Conservation (phyloP, 257 asterid genomes). For the Parsonsia alboflavescens region DNA sequence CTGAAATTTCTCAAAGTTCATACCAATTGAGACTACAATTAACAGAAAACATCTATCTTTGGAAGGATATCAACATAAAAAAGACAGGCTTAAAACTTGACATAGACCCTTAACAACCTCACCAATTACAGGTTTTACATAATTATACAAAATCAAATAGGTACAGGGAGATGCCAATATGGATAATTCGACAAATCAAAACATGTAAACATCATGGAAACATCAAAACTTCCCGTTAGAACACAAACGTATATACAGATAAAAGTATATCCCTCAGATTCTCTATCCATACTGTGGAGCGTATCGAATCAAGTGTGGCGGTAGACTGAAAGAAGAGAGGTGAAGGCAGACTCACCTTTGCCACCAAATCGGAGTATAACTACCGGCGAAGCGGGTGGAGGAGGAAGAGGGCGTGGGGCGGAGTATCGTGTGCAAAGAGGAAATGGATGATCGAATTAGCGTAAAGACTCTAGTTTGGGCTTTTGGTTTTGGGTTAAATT, state of each 20-base stretch:
- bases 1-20: neutral
- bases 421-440: neutral
- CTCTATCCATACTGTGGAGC: neutral
- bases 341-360: neutral
- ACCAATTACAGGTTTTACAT: neutral
- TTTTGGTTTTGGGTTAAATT: neutral
- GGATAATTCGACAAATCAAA: neutral
- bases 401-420: neutral
- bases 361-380: slow-evolving; percentile 1
- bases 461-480: slow-evolving; percentile 1
- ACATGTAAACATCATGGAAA: neutral
- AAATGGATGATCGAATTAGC: slow-evolving; percentile 16
- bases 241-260: neutral
- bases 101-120: neutral
- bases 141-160: neutral
- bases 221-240: neutral
- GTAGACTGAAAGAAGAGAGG: neutral
- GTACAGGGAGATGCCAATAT: neutral
- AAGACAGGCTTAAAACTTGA: neutral
- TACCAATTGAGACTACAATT: neutral
- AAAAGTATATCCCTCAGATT: neutral
- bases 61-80: neutral
- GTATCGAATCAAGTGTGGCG: neutral
- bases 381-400: neutral
- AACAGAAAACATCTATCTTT: neutral